A percentile compares a stretch with the other conserved stretches of the same genome.
Conservation (phyloP, 1,284 basidiomycete genomes). For the Bjerkandera adusta region DNA sequence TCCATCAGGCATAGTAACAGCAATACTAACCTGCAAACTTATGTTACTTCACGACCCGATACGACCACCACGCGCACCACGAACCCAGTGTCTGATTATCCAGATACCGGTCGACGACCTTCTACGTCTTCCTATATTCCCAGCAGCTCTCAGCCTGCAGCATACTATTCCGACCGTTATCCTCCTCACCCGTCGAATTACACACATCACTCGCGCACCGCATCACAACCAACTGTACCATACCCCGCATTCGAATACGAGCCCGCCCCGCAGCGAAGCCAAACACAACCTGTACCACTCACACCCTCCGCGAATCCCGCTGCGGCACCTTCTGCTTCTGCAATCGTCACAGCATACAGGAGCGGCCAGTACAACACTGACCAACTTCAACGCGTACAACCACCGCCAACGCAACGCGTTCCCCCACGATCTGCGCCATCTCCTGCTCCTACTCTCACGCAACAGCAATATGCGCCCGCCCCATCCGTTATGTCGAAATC, state of each 20-base stretch:
- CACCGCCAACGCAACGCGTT: constrained; percentile 17
- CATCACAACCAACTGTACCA: constrained; percentile 8
- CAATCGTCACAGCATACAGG: constrained; percentile 18
- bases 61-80: constrained; percentile 22
- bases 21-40: constrained; percentile 19
- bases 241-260: constrained; percentile 7
- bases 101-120: constrained; percentile 30
- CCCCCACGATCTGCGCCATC: constrained; percentile 28
- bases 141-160: constrained; percentile 14
- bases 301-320: constrained; percentile 7
- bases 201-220: constrained; percentile 10
- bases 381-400: not conserved
- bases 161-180: too few relatives aligned
- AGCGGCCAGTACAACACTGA: constrained; percentile 15
- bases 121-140: constrained; percentile 26
- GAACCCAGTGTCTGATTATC: constrained; percentile 29
- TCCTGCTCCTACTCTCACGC: constrained; percentile 22
- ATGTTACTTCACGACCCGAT: constrained; percentile 28
- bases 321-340: constrained; percentile 16
- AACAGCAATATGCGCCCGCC: constrained; percentile 17
- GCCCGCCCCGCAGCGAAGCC: constrained; percentile 5
- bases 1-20: constrained; percentile 23
- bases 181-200: constrained; percentile 7
- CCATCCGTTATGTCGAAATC: constrained; percentile 17
- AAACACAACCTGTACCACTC: constrained; percentile 4